Evolutionary conservation across 177 flowering plant genomes (phyloP).

Genomic region (Vitis hybrid): DNA sequence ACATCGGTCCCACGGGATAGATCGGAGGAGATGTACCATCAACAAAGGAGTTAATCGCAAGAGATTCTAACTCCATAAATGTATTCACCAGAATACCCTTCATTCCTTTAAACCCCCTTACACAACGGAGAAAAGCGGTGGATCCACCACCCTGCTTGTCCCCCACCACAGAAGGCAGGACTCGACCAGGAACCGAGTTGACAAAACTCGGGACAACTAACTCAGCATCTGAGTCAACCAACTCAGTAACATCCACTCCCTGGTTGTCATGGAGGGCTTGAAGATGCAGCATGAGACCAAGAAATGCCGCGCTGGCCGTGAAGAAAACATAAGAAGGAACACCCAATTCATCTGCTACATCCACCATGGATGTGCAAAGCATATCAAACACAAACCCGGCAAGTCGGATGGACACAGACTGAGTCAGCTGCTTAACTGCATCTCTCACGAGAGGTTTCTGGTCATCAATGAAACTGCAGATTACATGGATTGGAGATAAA

Average conservation of each 20-base stretch:
- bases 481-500: too few species aligned
- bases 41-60: conserved; percentile 17
- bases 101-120: not conserved
- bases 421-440: conserved; percentile 1
- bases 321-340: conserved; percentile 18
- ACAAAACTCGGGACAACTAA: conserved; percentile 18
- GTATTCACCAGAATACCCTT: conserved; percentile 12
- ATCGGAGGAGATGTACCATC: conserved; percentile 13
- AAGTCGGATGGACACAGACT: conserved; percentile 6
- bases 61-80: conserved; percentile 20
- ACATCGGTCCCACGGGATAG: conserved; percentile 32
- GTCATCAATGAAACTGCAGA: conserved; percentile 3
- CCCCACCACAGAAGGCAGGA: conserved; percentile 13
- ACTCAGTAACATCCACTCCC: too few species aligned
- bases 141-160: not conserved
- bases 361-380: conserved; percentile 22
- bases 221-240: conserved; percentile 1
- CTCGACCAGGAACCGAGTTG: conserved; percentile 25
- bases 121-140: not conserved
- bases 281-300: conserved; percentile 8
- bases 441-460: conserved; percentile 18
- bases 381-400: conserved; percentile 26
- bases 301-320: conserved; percentile 5
- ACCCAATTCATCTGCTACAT: conserved; percentile 7
- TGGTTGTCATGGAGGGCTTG: not conserved